These are phyloP conservation scores for Pseudogymnoascus sp. DNA, from an alignment of 2,329 filamentous ascomycete species.

Conservation along the genomic window DNA sequence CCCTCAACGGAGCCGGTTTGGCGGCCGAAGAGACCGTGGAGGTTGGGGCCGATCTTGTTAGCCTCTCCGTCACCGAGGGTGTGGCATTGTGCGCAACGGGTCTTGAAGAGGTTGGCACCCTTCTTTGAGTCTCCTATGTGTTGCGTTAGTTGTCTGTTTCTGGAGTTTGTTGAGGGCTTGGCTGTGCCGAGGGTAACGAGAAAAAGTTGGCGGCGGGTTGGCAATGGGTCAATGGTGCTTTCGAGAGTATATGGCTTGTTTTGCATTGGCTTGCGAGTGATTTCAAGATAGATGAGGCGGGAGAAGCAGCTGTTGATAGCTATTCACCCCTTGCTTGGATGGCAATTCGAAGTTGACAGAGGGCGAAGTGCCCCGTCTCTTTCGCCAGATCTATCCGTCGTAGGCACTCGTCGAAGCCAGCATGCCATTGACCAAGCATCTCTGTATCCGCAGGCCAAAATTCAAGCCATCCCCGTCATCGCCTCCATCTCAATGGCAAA, in stretches of 20 bases:
- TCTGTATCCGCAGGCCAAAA: background rate
- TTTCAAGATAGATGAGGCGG: background rate
- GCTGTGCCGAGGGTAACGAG: background rate
- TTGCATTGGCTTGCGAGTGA: background rate
- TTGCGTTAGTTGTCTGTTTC: background rate
- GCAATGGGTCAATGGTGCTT: background rate
- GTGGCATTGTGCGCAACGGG: conserved; percentile 97
- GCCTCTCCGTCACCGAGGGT: conserved; percentile 81
- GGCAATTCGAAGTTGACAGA: background rate
- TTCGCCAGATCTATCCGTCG: background rate
- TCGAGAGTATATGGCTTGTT: background rate
- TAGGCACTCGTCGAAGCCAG: background rate
- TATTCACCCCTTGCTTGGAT: background rate
- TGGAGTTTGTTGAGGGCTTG: background rate
- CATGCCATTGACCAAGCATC: background rate
- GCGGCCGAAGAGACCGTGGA: conserved; percentile 96
- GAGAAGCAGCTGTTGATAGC: background rate
- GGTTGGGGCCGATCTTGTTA: conserved; percentile 97
- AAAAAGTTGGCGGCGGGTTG: background rate
- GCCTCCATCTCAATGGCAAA: conserved; percentile 8
- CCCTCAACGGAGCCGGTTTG: conserved; percentile 86
- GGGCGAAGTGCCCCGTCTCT: background rate
- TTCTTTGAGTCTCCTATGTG: conserved; percentile 79
- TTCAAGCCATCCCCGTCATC: background rate
- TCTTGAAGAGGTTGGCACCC: conserved; percentile 99